Evolutionary conservation across 2,329 filamentous ascomycete genomes (phyloP).

Genomic region (Alternaria sp.): DNA sequence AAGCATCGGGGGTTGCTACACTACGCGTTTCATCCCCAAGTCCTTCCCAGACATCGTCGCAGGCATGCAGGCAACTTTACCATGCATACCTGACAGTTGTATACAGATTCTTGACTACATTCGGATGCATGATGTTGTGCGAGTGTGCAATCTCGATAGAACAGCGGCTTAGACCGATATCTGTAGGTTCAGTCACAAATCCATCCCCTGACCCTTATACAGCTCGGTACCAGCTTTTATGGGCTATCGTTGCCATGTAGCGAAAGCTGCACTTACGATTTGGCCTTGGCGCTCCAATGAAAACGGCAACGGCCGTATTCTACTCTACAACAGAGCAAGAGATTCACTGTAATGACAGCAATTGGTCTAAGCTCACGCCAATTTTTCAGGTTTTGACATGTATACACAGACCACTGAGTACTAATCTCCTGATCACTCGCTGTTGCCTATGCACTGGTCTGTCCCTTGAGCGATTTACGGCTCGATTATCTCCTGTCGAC

Average conservation of each 20-base stretch:
- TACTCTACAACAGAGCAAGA: not conserved
- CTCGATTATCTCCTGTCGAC: not conserved
- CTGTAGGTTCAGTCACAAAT: not conserved
- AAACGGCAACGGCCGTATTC: not conserved
- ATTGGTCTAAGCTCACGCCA: not conserved
- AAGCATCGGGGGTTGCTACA: conserved; percentile 19
- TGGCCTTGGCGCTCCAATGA: too few species aligned
- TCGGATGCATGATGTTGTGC: not conserved
- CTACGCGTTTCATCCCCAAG: conserved; percentile 25
- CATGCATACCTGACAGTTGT: not conserved
- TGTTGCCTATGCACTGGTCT: not conserved
- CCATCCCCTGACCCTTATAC: not conserved
- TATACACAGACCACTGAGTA: not conserved
- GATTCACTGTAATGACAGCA: not conserved
- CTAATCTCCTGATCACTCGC: not conserved
- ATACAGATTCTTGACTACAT: not conserved
- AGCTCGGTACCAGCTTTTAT: not conserved
- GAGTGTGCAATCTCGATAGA: not conserved
- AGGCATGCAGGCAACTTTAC: not conserved
- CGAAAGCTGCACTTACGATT: not conserved
- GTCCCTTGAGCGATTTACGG: not conserved
- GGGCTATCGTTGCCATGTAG: not conserved
- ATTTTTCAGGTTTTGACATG: not conserved
- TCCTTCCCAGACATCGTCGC: not conserved
- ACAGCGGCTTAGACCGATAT: not conserved